Conservation (phyloP, 2,329 filamentous ascomycete species). For the Fusarium sp. region DNA sequence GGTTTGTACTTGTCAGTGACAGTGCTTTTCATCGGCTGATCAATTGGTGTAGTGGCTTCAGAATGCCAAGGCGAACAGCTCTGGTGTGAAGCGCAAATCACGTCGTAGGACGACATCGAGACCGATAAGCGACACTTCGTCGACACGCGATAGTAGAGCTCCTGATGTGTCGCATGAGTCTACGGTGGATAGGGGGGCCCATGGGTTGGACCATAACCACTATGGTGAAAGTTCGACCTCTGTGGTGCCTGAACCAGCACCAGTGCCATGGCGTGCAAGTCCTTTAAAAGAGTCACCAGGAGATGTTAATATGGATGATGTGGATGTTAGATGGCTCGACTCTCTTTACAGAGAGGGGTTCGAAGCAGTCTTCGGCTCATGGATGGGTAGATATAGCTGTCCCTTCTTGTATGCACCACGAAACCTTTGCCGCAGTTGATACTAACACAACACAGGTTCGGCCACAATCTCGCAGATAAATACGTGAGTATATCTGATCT, state of each 20-base stretch:
- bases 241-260: constrained; percentile 3
- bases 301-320: constrained; percentile 4
- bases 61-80: constrained; percentile 31
- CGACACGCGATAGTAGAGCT: constrained; percentile 7
- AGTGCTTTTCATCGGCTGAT: neutral
- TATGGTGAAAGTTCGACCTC: constrained; percentile 1
- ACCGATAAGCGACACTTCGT: constrained; percentile 27
- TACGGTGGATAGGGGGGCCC: neutral
- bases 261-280: neutral
- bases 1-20: constrained; percentile 16
- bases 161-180: neutral
- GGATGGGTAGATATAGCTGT: constrained; percentile 58
- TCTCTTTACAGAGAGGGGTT: constrained; percentile 54
- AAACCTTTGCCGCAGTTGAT: neutral
- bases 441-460: constrained; percentile 37
- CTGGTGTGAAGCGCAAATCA: constrained; percentile 25
- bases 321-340: constrained; percentile 45
- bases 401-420: constrained; percentile 54
- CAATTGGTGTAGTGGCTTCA: constrained; percentile 44
- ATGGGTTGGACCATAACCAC: neutral
- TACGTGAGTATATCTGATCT: constrained; percentile 50
- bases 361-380: constrained; percentile 57
- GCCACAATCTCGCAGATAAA: constrained; percentile 45
- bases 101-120: constrained; percentile 28
- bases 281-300: neutral